These are phyloP conservation scores for Leishmania amazonensis DNA, from an alignment of 208 protist species.

Conservation along the genomic window DNA sequence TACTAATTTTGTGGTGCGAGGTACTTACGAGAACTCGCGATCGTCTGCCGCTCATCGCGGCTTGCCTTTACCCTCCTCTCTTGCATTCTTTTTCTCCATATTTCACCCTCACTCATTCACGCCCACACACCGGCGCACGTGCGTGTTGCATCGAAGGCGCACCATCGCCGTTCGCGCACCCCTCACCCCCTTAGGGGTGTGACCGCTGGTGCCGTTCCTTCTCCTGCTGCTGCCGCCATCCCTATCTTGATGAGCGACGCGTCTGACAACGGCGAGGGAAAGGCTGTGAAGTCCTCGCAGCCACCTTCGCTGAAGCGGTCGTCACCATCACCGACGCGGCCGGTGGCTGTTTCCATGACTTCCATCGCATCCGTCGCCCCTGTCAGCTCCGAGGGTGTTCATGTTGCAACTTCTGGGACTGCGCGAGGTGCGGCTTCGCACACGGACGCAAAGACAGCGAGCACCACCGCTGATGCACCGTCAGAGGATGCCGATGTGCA, in stretches of 20 bases:
- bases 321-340: not conserved
- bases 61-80: not conserved
- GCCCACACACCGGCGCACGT: not conserved
- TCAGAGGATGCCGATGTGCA: not conserved
- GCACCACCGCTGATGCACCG: not conserved
- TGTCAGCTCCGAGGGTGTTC: not conserved
- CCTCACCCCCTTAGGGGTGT: not conserved
- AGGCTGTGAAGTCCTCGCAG: not conserved
- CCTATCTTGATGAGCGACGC: slow-evolving; percentile 1
- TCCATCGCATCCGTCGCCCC: not conserved
- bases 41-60: not conserved
- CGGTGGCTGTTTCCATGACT: not conserved
- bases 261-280: not conserved
- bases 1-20: not conserved
- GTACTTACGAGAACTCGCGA: too few species aligned
- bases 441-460: not conserved
- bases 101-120: not conserved
- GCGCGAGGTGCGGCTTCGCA: not conserved
- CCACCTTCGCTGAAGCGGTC: not conserved
- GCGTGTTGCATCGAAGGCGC: not conserved
- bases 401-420: not conserved
- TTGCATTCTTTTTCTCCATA: not conserved
- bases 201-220: not conserved
- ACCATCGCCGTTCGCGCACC: not conserved
- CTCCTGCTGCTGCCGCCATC: not conserved